Percentiles rank a stretch among this genome's conserved stretches.
phyloP scores from a whole-genome alignment of 371 early-diverging fungal genomes.

The Rhizopus sp. region DNA sequence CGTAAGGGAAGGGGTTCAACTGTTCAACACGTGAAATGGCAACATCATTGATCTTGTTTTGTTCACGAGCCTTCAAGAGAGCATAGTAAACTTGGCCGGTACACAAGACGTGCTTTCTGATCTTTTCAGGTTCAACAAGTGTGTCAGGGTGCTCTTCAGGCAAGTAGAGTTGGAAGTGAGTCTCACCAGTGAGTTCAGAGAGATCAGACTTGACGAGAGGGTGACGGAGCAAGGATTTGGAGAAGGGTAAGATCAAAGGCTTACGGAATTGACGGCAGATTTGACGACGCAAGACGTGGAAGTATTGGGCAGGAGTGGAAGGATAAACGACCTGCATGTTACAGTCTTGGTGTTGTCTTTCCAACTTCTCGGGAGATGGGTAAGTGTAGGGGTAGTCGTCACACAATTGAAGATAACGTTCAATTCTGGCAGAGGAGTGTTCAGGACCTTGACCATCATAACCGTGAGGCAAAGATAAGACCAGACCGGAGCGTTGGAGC shows the following conservation, averaged over 20 bases:
- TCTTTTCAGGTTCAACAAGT: conserved; percentile 74
- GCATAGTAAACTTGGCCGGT: conserved; percentile 97
- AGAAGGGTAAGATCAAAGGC: conserved; percentile 85
- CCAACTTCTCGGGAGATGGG: conserved; percentile 78
- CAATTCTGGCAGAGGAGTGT: conserved; percentile 93
- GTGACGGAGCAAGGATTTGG: conserved; percentile 94
- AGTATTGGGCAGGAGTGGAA: conserved; percentile 95
- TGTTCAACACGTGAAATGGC: conserved; percentile 96
- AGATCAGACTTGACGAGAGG: conserved; percentile 86
- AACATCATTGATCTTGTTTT: conserved; percentile 80
- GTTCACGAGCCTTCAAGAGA: conserved; percentile 82
- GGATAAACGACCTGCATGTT: conserved; percentile 97
- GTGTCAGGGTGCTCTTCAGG: conserved; percentile 86
- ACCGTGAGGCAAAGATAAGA: conserved; percentile 94
- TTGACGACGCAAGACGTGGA: conserved; percentile 95
- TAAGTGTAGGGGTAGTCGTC: conserved; percentile 91
- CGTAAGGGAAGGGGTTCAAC: conserved; percentile 95
- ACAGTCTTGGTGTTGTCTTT: conserved; percentile 94
- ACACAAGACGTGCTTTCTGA: conserved; percentile 90
- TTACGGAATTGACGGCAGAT: conserved; percentile 96
- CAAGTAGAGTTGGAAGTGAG: conserved; percentile 87
- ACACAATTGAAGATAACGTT: conserved; percentile 93
- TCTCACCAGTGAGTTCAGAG: conserved; percentile 80
- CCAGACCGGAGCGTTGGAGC: conserved; percentile 92
- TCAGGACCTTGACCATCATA: conserved; percentile 98